Evolutionary conservation across 139 green algal species (phyloP).

Genomic region (Chlorella vulgaris): DNA sequence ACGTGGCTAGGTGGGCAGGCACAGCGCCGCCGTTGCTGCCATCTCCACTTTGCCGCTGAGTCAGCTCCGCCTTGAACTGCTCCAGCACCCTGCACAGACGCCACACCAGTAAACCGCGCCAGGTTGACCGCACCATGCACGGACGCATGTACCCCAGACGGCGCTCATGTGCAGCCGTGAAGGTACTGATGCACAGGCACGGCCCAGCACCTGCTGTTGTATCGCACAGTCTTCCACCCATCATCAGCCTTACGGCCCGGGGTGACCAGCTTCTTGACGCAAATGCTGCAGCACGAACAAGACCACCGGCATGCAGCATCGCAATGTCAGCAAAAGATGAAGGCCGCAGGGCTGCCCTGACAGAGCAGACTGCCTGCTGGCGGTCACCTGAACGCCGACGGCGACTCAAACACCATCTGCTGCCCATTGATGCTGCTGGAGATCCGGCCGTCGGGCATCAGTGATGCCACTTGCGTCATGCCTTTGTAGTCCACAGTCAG

Average conservation of each 20-base stretch:
- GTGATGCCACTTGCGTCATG: slow-evolving; percentile 50
- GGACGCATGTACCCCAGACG: too few relatives aligned
- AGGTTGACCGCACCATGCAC: too few relatives aligned
- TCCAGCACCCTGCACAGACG: slow-evolving; percentile 50
- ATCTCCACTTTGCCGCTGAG: neutral
- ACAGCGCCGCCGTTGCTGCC: neutral
- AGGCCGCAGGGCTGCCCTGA: neutral
- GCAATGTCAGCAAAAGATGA: slow-evolving; percentile 49
- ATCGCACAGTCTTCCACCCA: slow-evolving; percentile 88
- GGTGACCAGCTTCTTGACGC: slow-evolving; percentile 82
- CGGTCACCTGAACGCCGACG: slow-evolving; percentile 76
- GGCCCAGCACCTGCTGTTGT: slow-evolving; percentile 58
- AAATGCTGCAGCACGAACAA: slow-evolving; percentile 80
- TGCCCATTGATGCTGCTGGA: slow-evolving; percentile 20
- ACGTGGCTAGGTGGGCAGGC: too few relatives aligned
- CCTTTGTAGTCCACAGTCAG: slow-evolving; percentile 85
- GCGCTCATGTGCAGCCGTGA: neutral
- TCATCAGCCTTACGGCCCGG: slow-evolving; percentile 86
- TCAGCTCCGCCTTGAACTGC: slow-evolving; percentile 67
- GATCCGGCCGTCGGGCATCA: slow-evolving; percentile 75
- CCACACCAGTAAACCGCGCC: neutral
- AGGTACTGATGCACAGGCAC: neutral
- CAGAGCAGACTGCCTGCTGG: neutral
- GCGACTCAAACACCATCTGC: slow-evolving; percentile 70
- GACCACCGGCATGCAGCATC: slow-evolving; percentile 61